Evolutionary conservation across 345 rosid species (phyloP), one percentile per base, ranked within the genome.

Genomic region (Xanthoceras sorbifolium): DNA sequence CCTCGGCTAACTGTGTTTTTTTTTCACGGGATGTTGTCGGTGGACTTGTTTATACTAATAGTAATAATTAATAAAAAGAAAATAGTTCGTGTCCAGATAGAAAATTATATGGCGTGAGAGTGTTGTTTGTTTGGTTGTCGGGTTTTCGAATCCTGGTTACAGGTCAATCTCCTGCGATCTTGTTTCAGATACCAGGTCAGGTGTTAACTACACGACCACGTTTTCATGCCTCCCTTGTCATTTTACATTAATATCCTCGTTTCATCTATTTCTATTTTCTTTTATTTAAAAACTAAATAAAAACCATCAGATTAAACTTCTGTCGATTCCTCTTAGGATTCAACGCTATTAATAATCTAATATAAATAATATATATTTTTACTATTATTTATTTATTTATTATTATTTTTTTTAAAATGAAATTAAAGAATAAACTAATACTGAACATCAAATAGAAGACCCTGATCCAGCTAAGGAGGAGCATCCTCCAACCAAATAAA

Each of bases 1-100:
- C 69, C 7, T 14, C 46, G 1, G 6, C n/a, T 25, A 20, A 25
- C 59, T 4, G 5, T 7, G 1, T 18, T 69, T 25, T 55, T n/a
- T 66, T 40, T 26, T 72, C 57, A 83, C 84, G 52, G 83, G 82
- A 61, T 12, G 72, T 59, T 78, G 92, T 88, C 92, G 91, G 90
- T 81, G 91, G 84, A 67, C 61, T 9, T 15, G 2, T 7, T 6
- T 22, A 29, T 17, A 29, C 9, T 44, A 59, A n/a, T 32, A 48
- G 2, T 5, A 26, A 1, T 15, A n/a, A 36, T 11, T 25, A 29
- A n/a, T n/a, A n/a, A n/a, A n/a, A n/a, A n/a, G n/a, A 48, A 20
- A 82, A 25, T 26, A 36, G 54, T 70, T 50, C 5, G 55, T 0
- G 7, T 77, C 64, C 71, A 76, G 64, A 50, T 17, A 55, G 4